Evolutionary conservation across 306 rosid genomes (phyloP), one percentile per base, ranked within the genome.

Genomic region (Trichosanthes truncata): DNA sequence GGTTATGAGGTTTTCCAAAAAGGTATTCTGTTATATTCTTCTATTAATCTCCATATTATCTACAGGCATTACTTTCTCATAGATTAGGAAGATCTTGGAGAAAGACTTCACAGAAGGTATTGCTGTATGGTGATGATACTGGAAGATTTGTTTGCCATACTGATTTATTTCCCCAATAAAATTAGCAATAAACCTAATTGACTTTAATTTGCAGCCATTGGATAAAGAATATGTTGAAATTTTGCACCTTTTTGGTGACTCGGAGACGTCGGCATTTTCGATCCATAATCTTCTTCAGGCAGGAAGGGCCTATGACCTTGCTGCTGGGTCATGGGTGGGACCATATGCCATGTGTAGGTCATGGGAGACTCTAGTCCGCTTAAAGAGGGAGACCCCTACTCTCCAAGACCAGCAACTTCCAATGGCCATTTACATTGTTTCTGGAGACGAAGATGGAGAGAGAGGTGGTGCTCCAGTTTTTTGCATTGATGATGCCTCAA

Each of bases 321-420:
- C 97, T 73, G 93, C 91, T 75, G 99, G 99, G 65, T 95, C 97
- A 62, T 95, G 99, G 99, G 91, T 95, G 78, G 99, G 99, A 21
- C 99, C 99, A 23, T 95, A 95, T 93, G 99, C 99, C 52, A 90
- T 95, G 96, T 95, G 99, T 82, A 96, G 97, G 68, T 80, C 99
- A 21, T 95, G 93, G 99, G 99, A 91, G 85, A 88, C 93, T 84
- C 89, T 95, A 62, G 89, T 88, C 65, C 89, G 91, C 68, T 82
- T 48, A 74, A 87, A 40, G 78, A 84, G 92, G 80, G 93, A 81
- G 79, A 76, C 23, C 40, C 71, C 51, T 80, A 89, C 81, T 80
- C 82, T 66, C 84, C 91, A 81, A 87, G 83, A 81, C 48, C 95
- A 81, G 79, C 87, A 87, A 73, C 93, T 95, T 88, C 97, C 97